Evolutionary conservation across 164 flowering plant genomes (phyloP).

Genomic region (Vitis rupestris): DNA sequence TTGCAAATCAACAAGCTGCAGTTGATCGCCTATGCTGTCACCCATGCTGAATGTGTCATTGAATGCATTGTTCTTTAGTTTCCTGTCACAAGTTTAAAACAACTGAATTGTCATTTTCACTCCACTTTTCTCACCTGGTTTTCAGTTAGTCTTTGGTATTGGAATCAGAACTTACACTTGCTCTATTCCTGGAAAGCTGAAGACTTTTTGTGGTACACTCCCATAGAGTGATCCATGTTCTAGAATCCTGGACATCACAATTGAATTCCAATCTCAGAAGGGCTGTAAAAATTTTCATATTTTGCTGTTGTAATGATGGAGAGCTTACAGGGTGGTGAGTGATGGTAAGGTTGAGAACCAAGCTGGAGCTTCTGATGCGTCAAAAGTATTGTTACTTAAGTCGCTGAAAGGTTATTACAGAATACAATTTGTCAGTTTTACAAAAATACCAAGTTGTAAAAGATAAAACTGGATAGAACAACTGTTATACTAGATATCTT

Average conservation of each 20-base stretch:
- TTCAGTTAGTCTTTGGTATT: not conserved
- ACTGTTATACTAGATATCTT: not conserved
- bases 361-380: slow-evolving; percentile 57
- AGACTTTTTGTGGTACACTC: slow-evolving; percentile 47
- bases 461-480: not conserved
- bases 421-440: slow-evolving; percentile 3
- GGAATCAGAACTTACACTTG: slow-evolving; percentile 64
- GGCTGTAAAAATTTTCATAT: too few relatives aligned
- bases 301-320: not conserved
- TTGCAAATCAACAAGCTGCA: slow-evolving; percentile 74
- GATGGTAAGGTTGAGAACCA: slow-evolving; percentile 82
- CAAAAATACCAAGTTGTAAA: not conserved
- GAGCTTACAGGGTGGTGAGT: slow-evolving; percentile 82
- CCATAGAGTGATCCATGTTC: slow-evolving; percentile 72
- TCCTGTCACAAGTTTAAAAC: slow-evolving; percentile 42
- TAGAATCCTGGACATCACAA: slow-evolving; percentile 43
- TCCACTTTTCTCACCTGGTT: not conserved
- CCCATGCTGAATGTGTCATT: slow-evolving; percentile 65
- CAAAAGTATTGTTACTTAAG: slow-evolving; percentile 83
- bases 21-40: slow-evolving; percentile 45
- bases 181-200: slow-evolving; percentile 67
- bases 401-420: slow-evolving; percentile 39
- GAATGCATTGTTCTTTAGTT: slow-evolving; percentile 65
- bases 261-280: not conserved
- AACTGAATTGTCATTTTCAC: not conserved